phyloP scores from a whole-genome alignment of 805 yeast genomes.

The Teunomyces aglyptinius region DNA sequence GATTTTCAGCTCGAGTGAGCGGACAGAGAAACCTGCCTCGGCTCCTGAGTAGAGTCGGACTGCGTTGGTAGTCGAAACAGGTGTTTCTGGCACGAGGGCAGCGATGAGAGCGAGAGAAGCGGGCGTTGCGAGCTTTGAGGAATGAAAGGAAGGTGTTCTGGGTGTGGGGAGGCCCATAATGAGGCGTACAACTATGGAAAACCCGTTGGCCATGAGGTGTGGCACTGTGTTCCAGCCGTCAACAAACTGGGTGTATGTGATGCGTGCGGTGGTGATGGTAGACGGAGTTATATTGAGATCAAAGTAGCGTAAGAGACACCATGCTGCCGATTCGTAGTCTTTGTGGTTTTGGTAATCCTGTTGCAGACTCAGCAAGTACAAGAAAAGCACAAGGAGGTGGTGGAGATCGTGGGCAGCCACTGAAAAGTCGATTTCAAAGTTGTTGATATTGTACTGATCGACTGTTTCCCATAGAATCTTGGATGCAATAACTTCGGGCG shows the following conservation, averaged over 20 bases:
- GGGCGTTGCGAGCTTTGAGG: slow-evolving; percentile 40
- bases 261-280: slow-evolving; percentile 14
- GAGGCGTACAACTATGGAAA: not conserved
- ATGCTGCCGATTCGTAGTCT: slow-evolving; percentile 43
- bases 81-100: slow-evolving; percentile 27
- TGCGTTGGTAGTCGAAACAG: slow-evolving; percentile 45
- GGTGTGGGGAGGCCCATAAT: not conserved
- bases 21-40: slow-evolving; percentile 80
- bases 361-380: not conserved
- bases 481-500: not conserved
- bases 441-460: not conserved
- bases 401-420: not conserved
- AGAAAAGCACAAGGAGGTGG: not conserved
- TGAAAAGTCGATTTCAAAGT: not conserved
- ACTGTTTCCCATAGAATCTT: not conserved
- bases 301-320: slow-evolving; percentile 49
- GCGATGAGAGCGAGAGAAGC: slow-evolving; percentile 37
- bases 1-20: slow-evolving; percentile 78
- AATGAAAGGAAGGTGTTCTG: slow-evolving; percentile 12
- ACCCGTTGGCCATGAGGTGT: not conserved
- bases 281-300: slow-evolving; percentile 31
- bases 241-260: slow-evolving; percentile 17
- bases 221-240: not conserved
- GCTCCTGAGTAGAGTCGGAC: slow-evolving; percentile 69
- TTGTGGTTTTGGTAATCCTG: slow-evolving; percentile 30